Conservation (phyloP, 352 stramenopile species). For the Globisporangium viniferum region DNA sequence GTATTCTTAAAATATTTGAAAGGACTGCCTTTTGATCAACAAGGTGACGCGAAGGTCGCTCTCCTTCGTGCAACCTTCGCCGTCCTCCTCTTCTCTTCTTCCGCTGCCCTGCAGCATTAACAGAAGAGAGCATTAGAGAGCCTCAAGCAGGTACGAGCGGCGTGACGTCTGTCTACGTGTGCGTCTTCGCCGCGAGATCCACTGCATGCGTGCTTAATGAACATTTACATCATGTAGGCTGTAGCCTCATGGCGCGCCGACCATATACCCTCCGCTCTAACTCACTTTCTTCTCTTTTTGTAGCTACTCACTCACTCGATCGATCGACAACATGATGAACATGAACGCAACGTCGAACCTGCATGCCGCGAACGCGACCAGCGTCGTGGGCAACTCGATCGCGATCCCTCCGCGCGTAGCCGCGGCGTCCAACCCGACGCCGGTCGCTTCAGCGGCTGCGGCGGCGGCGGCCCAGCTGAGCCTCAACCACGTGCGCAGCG, state of each 20-base stretch:
- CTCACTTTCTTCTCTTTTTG: background rate
- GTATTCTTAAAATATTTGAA: no score
- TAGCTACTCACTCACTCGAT: background rate
- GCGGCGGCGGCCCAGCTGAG: conserved; percentile 39
- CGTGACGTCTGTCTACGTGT: background rate
- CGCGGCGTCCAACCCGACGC: conserved; percentile 24
- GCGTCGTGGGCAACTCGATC: conserved; percentile 76
- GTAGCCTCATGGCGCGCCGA: no score
- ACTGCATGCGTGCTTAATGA: no score
- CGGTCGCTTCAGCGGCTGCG: conserved; percentile 23
- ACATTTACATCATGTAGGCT: background rate
- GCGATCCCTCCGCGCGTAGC: conserved; percentile 52
- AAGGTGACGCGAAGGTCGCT: background rate
- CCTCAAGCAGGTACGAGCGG: conserved; percentile 1
- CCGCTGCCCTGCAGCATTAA: background rate
- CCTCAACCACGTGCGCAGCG: conserved; percentile 67
- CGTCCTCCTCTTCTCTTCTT: background rate
- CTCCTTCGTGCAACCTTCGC: background rate
- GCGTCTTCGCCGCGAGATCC: background rate
- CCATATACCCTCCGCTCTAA: no score
- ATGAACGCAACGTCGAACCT: conserved; percentile 60
- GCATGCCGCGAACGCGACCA: conserved; percentile 78
- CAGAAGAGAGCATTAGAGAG: background rate
- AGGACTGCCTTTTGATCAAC: no score
- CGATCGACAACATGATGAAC: conserved; percentile 21